Evolutionary conservation across 495 filamentous ascomycete species (phyloP), one percentile per base, ranked within the genome.

Genomic region (Aspergillus baeticus): DNA sequence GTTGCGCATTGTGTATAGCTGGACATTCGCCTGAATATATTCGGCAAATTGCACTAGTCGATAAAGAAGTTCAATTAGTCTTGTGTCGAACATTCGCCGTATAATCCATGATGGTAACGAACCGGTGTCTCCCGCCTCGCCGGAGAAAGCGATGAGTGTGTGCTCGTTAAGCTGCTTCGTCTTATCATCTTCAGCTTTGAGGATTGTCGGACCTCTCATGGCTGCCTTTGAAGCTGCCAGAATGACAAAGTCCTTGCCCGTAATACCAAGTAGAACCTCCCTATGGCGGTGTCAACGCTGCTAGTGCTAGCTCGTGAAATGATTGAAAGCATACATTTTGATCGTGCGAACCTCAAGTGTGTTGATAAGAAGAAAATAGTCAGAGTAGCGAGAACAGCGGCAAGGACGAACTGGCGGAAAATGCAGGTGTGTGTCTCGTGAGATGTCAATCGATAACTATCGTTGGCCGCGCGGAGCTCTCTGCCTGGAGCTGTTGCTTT

Each of bases 1-100:
- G 68, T 98, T 98, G 59, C 94, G 91, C 92, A 97, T 99, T 60
- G 89, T 90, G 75, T 99, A 99, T 67, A 99, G 88, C 73, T 93
- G 89, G 65, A 95, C 87, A 69, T 99, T 98, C 60, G 94, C 95
- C 84, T 97, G 92, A 75, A 98, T 92, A 77, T 91, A 98, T 79
- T 99, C 94, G 65, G 94, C 91, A 72, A 99, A 99, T 85, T 99
- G 94, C 46, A 98, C 94, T 96, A 70, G 59, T 48, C 43, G n/a
- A 44, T 6, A 35, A 17, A 17, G 8, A 11, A 36, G 10, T 61
- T 79, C 63, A 77, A 72, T 64, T 55, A 54, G 33, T 18, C 22
- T n/a, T 23, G 21, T 48, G 22, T 10, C 42, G 4, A 15, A 29
- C 44, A 47, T 15, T 13, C 22, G 34, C 36, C 13, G 8, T 36